Percentiles rank a stretch among this genome's conserved stretches.
Evolutionary conservation across 441 rosid species (phyloP).

Genomic region (Gossypium trilobum): DNA sequence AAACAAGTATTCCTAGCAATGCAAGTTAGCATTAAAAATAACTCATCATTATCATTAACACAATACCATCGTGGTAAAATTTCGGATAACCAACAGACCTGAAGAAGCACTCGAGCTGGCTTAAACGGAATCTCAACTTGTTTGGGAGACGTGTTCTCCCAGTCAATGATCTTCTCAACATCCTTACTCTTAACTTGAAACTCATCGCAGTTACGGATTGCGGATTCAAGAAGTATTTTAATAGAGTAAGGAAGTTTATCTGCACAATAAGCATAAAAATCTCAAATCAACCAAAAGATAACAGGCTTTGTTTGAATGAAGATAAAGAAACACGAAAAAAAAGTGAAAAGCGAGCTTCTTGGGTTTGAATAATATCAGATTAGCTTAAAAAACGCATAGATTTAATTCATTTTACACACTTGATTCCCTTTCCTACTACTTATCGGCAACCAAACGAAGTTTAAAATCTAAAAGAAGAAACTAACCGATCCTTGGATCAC

Average conservation of each 20-base stretch:
- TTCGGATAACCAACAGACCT: conserved; percentile 27
- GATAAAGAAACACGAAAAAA: not conserved
- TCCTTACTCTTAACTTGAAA: conserved; percentile 58
- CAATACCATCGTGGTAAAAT: not conserved
- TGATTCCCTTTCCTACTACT: not conserved
- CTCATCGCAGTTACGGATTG: conserved; percentile 64
- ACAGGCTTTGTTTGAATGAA: not conserved
- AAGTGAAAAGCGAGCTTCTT: not conserved
- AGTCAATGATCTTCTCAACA: conserved; percentile 65
- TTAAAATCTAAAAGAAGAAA: conserved; percentile 11
- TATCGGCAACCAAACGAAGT: not conserved
- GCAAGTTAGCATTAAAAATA: not conserved
- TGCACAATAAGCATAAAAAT: conserved; percentile 26
- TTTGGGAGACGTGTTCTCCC: conserved; percentile 56
- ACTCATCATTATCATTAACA: not conserved
- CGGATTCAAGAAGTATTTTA: conserved; percentile 60
- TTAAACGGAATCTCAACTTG: conserved; percentile 65
- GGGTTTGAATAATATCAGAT: not conserved
- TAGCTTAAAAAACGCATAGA: not conserved
- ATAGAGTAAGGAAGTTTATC: conserved; percentile 56
- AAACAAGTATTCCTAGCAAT: not conserved
- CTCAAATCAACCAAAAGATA: conserved; percentile 11
- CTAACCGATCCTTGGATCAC: conserved; percentile 59
- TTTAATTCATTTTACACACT: not conserved
- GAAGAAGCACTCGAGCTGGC: conserved; percentile 65